Conservation (phyloP, 1,284 basidiomycete genomes). For the Uromyces viciae-fabae region DNA sequence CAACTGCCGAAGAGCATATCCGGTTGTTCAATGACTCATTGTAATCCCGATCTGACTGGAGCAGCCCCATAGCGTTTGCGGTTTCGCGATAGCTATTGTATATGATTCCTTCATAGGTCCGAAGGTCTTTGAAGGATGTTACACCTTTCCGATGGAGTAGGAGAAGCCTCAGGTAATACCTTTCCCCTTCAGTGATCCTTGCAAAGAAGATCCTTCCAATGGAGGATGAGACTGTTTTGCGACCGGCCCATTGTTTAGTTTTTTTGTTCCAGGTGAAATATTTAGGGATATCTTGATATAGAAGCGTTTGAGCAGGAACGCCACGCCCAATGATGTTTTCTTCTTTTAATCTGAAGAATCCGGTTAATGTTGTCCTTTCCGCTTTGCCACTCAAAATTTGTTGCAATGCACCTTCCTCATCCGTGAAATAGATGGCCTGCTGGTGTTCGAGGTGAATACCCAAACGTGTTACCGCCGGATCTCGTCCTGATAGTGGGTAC, state of each 20-base stretch:
- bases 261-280: neutral
- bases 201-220: neutral
- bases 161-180: neutral
- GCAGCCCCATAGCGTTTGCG: neutral
- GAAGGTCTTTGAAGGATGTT: neutral
- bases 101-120: neutral
- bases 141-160: neutral
- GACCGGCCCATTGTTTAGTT: neutral
- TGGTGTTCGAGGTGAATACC: neutral
- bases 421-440: neutral
- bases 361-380: neutral
- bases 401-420: neutral
- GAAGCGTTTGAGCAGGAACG: neutral
- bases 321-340: neutral
- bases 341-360: neutral
- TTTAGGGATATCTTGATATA: neutral
- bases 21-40: neutral
- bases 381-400: neutral
- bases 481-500: neutral
- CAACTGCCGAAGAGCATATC: neutral
- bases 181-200: neutral
- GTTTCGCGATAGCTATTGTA: neutral
- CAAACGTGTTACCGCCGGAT: neutral
- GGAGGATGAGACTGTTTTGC: neutral
- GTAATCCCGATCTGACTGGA: neutral